Percentiles rank a stretch among this genome's conserved stretches.
Evolutionary conservation across 345 rosid species (phyloP).

Genomic region (Anacardium occidentale): DNA sequence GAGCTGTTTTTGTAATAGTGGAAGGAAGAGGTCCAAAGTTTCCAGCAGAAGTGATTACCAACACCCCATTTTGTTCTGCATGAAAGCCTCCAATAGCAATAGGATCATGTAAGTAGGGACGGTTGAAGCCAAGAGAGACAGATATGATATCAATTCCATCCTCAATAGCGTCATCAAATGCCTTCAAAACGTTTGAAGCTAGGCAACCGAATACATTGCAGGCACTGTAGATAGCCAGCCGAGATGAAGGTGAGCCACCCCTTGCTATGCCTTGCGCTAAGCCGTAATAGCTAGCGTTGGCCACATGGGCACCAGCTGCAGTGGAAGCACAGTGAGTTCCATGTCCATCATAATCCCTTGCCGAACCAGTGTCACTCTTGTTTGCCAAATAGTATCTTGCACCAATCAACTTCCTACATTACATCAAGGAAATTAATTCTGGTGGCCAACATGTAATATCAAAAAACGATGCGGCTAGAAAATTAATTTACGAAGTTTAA

Average conservation of each 20-base stretch:
- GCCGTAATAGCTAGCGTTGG: slow-evolving; percentile 51
- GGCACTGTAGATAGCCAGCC: slow-evolving; percentile 59
- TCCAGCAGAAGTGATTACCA: slow-evolving; percentile 58
- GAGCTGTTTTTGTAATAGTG: slow-evolving; percentile 56
- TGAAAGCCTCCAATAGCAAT: slow-evolving; percentile 70
- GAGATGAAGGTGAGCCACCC: slow-evolving; percentile 49
- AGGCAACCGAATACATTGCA: slow-evolving; percentile 53
- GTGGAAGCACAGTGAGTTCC: slow-evolving; percentile 63
- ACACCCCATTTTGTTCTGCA: slow-evolving; percentile 50
- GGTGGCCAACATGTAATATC: too few species aligned
- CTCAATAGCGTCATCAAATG: slow-evolving; percentile 62
- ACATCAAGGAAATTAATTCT: too few species aligned
- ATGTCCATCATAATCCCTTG: slow-evolving; percentile 57
- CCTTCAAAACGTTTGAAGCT: slow-evolving; percentile 51
- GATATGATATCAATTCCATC: slow-evolving; percentile 74
- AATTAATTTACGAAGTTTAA: too few species aligned
- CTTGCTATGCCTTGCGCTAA: slow-evolving; percentile 49
- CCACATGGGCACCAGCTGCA: slow-evolving; percentile 49
- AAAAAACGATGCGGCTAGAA: too few species aligned
- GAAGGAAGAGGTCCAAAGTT: slow-evolving; percentile 61
- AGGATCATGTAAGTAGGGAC: slow-evolving; percentile 46
- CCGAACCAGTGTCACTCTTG: slow-evolving; percentile 28
- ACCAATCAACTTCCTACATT: slow-evolving; percentile 57
- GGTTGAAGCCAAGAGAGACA: slow-evolving; percentile 53
- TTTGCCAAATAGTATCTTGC: slow-evolving; percentile 46